A percentile compares a stretch with the other conserved stretches of the same genome.
These are phyloP conservation scores for Kuraishia cidri DNA, from an alignment of 805 yeast species.

Conservation along the genomic window DNA sequence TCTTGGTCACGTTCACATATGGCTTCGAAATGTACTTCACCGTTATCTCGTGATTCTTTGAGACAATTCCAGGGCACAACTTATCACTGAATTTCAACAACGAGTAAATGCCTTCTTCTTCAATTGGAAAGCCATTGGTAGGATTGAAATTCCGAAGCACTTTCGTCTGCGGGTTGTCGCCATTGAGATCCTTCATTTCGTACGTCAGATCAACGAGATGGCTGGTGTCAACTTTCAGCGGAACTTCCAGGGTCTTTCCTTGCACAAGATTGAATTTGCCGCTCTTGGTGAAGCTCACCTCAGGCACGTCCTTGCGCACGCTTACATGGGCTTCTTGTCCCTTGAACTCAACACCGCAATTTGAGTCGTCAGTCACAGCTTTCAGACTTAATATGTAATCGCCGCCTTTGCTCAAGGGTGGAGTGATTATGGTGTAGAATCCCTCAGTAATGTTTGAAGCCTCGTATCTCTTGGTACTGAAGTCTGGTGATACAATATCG, in stretches of 20 bases:
- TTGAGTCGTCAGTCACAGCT: conserved; percentile 64
- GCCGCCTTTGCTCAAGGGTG: conserved; percentile 58
- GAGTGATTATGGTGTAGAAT: conserved; percentile 37
- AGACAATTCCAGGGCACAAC: conserved; percentile 34
- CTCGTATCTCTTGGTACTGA: conserved; percentile 29
- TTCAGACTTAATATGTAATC: conserved; percentile 55
- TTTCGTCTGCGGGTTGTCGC: conserved; percentile 4
- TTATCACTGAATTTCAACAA: conserved; percentile 28
- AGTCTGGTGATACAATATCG: conserved; percentile 52
- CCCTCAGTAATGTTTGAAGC: conserved; percentile 29
- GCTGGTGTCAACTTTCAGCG: conserved; percentile 31
- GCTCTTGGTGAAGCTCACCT: conserved; percentile 21
- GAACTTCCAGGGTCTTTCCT: conserved; percentile 51
- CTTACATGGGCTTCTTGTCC: conserved; percentile 55
- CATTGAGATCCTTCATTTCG: conserved; percentile 15
- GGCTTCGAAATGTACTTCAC: conserved; percentile 22
- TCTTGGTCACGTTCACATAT: conserved; percentile 7
- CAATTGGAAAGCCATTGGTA: conserved; percentile 18
- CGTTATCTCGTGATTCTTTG: conserved; percentile 9
- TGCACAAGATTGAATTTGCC: conserved; percentile 38
- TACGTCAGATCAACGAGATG: conserved; percentile 21
- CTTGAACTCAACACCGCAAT: conserved; percentile 66
- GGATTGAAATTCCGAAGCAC: conserved; percentile 11
- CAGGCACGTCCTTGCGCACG: conserved; percentile 66
- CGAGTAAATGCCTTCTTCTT: conserved; percentile 31